Base-by-base conservation (phyloP, 768 basidiomycete genomes). In the Xerocomellus intermedius region DNA sequence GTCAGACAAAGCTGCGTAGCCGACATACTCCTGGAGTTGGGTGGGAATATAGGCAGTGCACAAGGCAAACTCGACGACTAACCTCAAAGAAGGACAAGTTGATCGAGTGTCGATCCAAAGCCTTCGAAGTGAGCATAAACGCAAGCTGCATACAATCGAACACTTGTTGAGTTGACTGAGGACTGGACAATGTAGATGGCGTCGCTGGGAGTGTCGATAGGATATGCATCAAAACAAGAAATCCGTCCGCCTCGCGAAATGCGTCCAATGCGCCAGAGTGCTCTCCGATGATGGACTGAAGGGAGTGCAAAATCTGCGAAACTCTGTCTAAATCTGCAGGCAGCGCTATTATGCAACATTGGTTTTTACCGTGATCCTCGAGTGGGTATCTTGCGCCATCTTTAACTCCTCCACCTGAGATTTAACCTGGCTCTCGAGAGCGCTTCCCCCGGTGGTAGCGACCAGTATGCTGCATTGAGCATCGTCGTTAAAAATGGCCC, bases 201-300 rank as follows among this genome's bases (percentile, higher is more conserved):
- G 55, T 54, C 10, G 61, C 57, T 49, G 78, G 69, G 0, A 87
- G 69, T 0, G 82, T 82, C 1, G 89, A 87, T 5, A 94, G 74
- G 30, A 87, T 78, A 61, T 82, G 88, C 72, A 91, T 83, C 32
- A 91, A 73, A 10, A 83, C 80, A 19, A 92, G 74, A 66, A 91
- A 92, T 1, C 91, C 91, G 57, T 93, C 91, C 63, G 87, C 75
- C 63, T 91, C 88, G 5, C 91, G 78, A 68, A 94, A 93, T 19
- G 86, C 83, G 52, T 86, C 84, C 67, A 86, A 88, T 12, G 87
- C 87, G 41, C 68, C 73, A 2, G 76, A 66, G 61, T 89, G 85
- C 67, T 89, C 83, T 16, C 77, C 74, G 77, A 92, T 77, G 22
- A 87, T 82, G 16, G 82, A 75, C 50, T 83, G 81, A 38, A 93